Evolutionary conservation across 495 filamentous ascomycete species (phyloP).

Genomic region (Aspergillus baeticus): DNA sequence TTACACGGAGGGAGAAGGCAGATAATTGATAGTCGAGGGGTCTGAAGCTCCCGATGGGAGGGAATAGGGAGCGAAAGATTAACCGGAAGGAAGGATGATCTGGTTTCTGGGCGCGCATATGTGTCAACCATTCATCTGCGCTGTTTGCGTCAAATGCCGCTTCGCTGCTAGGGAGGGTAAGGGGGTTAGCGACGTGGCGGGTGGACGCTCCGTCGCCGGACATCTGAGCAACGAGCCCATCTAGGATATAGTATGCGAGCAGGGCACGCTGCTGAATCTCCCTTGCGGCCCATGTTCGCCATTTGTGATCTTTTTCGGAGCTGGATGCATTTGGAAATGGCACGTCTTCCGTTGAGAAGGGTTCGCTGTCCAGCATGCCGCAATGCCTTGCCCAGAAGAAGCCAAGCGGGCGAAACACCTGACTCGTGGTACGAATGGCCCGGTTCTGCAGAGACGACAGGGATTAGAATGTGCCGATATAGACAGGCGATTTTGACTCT

Average conservation of each 20-base stretch:
- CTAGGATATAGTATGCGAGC: conserved; percentile 46
- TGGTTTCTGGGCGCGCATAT: conserved; percentile 33
- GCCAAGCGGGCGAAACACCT: conserved; percentile 46
- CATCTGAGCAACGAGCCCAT: conserved; percentile 48
- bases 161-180: conserved; percentile 42
- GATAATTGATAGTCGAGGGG: conserved; percentile 40
- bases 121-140: conserved; percentile 42
- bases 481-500: background rate
- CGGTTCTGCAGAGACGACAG: conserved; percentile 27
- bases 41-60: conserved; percentile 31
- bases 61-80: conserved; percentile 43
- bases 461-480: background rate
- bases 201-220: conserved; percentile 44
- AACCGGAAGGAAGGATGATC: conserved; percentile 39
- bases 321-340: conserved; percentile 31
- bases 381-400: conserved; percentile 52
- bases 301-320: conserved; percentile 40
- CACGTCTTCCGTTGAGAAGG: conserved; percentile 37
- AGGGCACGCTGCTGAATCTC: conserved; percentile 49
- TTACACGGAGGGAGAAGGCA: conserved; percentile 41
- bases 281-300: conserved; percentile 44
- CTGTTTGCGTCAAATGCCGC: conserved; percentile 41
- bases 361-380: conserved; percentile 40
- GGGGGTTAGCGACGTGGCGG: conserved; percentile 43
- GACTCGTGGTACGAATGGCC: conserved; percentile 44